A percentile compares a stretch with the other conserved stretches of the same genome.
Conservation (phyloP, 805 yeast species). For the Nakazawaea siamensis region DNA sequence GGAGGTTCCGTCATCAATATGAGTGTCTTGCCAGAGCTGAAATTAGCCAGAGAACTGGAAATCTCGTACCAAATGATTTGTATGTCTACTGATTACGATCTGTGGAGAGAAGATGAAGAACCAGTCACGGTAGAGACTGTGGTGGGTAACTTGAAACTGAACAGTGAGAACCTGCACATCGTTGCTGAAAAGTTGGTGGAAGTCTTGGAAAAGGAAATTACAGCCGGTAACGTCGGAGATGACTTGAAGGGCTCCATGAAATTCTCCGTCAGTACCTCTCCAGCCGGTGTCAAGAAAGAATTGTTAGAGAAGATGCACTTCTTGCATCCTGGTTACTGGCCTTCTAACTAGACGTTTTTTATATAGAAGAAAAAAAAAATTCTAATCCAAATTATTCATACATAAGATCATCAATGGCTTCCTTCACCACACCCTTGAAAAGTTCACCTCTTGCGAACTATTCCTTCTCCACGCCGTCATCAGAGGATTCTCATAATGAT, state of each 20-base stretch:
- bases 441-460: slow-evolving; percentile 9
- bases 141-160: slow-evolving; percentile 82
- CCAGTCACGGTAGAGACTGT: slow-evolving; percentile 98
- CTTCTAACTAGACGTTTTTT: background rate
- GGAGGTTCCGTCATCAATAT: slow-evolving; percentile 95
- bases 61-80: slow-evolving; percentile 96
- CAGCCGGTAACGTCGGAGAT: slow-evolving; percentile 55
- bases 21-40: slow-evolving; percentile 97
- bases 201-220: slow-evolving; percentile 54
- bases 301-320: slow-evolving; percentile 74
- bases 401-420: no score
- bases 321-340: slow-evolving; percentile 91
- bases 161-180: slow-evolving; percentile 75
- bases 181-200: slow-evolving; percentile 66
- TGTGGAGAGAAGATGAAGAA: slow-evolving; percentile 94
- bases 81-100: slow-evolving; percentile 98
- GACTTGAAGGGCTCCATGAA: slow-evolving; percentile 72
- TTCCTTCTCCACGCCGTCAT: slow-evolving; percentile 9
- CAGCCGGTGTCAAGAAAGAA: slow-evolving; percentile 63
- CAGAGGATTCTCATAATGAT: background rate
- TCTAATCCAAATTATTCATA: no score
- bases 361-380: no score
- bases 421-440: slow-evolving; percentile 4
- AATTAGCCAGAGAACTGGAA: slow-evolving; percentile 96
- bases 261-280: slow-evolving; percentile 70